A percentile compares a stretch with the other conserved stretches of the same genome.
These are phyloP conservation scores for Kwoniella sp. DNA, from an alignment of 768 basidiomycete genomes.

Conservation along the genomic window DNA sequence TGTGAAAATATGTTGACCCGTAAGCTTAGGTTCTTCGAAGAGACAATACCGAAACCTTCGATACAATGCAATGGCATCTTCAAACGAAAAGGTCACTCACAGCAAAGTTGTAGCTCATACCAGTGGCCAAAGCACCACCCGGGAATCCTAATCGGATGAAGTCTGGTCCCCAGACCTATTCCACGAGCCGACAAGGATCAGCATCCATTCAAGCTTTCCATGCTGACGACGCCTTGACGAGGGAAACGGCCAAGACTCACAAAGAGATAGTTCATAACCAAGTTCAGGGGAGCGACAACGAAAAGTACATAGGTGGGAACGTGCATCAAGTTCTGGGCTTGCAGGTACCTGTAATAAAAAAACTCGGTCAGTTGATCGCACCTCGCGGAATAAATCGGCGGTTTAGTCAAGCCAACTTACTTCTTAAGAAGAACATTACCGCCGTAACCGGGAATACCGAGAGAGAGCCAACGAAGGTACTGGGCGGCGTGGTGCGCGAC, in stretches of 20 bases:
- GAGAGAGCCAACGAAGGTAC: slow-evolving; percentile 73
- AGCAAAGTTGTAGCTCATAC: slow-evolving; percentile 85
- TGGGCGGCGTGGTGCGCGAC: slow-evolving; percentile 74
- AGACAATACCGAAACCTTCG: no score
- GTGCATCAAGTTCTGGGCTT: slow-evolving; percentile 81
- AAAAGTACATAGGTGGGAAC: slow-evolving; percentile 82
- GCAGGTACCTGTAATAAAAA: slow-evolving; percentile 63
- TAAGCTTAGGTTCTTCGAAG: no score
- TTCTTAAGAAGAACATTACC: slow-evolving; percentile 64
- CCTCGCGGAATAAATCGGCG: no score
- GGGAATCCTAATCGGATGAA: slow-evolving; percentile 80
- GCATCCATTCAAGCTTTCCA: no score
- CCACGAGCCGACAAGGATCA: no score
- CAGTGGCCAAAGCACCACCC: slow-evolving; percentile 88
- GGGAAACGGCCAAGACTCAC: no score
- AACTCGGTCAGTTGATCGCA: background rate
- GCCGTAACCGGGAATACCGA: slow-evolving; percentile 77
- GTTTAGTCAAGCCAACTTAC: no score
- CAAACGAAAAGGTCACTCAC: slow-evolving; percentile 39
- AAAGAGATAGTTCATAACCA: slow-evolving; percentile 78
- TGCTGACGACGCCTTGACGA: no score
- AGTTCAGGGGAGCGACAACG: slow-evolving; percentile 82
- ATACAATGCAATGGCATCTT: no score
- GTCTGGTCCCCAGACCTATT: slow-evolving; percentile 75
- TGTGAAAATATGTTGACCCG: no score